Conservation (phyloP, 768 basidiomycete genomes). For the Lactarius hatsudake region DNA sequence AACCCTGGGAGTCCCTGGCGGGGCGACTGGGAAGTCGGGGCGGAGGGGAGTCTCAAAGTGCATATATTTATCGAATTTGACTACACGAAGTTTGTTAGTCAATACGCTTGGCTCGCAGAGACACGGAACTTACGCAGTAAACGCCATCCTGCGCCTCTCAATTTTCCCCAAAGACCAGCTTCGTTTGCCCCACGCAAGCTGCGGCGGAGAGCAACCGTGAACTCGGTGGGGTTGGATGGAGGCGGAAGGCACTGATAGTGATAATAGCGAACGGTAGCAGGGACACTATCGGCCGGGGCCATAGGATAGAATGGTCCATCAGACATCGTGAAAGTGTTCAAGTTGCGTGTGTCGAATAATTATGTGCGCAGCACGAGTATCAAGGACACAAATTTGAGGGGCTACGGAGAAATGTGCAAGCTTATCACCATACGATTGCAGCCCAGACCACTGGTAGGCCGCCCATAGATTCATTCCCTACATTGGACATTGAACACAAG, state of each 20-base stretch:
- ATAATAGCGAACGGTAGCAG: conserved; percentile 1
- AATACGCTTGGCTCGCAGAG: background rate
- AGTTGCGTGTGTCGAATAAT: background rate
- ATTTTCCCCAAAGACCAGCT: conserved; percentile 8
- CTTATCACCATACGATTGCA: conserved; percentile 9
- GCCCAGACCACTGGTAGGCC: background rate
- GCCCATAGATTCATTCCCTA: background rate
- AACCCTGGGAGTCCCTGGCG: background rate
- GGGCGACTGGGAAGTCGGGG: conserved; percentile 20
- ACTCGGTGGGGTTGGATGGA: background rate
- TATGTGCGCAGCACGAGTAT: conserved; percentile 11
- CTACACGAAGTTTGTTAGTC: background rate
- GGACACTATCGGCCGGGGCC: background rate
- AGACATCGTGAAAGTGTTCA: conserved; percentile 8
- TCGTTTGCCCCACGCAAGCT: conserved; percentile 5
- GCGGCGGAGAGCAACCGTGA: conserved; percentile 6
- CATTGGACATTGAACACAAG: background rate
- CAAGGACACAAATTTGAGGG: conserved; percentile 1
- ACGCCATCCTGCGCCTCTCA: conserved; percentile 16
- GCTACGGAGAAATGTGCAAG: background rate
- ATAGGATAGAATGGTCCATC: background rate
- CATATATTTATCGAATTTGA: background rate
- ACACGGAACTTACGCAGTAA: conserved; percentile 4
- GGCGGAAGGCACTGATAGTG: conserved; percentile 5
- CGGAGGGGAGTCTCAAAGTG: background rate